phyloP scores from a whole-genome alignment of 2,329 filamentous ascomycete genomes.

The Daldinia sp. region DNA sequence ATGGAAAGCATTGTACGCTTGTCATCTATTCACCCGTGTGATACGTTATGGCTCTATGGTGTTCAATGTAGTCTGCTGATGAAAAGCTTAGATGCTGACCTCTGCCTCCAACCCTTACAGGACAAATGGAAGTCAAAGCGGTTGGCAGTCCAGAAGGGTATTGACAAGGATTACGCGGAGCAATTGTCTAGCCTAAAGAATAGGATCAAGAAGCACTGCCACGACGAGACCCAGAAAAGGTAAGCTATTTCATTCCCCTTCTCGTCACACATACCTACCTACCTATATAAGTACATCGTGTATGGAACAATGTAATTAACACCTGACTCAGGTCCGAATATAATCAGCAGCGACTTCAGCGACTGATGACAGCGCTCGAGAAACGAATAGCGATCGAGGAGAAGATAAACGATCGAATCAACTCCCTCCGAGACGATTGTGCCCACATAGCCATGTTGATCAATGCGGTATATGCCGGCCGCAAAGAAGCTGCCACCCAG shows the following conservation, averaged over 20 bases:
- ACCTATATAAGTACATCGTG: too few species aligned
- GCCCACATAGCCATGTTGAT: conserved; percentile 42
- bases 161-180: conserved; percentile 36
- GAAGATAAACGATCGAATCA: conserved; percentile 27
- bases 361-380: conserved; percentile 29
- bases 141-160: conserved; percentile 34
- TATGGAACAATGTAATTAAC: conserved; percentile 15
- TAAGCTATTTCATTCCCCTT: conserved; percentile 27
- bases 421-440: conserved; percentile 34
- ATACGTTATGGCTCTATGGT: background rate
- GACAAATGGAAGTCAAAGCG: conserved; percentile 43
- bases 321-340: conserved; percentile 21
- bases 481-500: conserved; percentile 30
- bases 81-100: conserved; percentile 27
- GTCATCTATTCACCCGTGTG: background rate
- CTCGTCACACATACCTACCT: background rate
- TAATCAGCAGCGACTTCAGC: conserved; percentile 25
- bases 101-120: conserved; percentile 26
- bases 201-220: conserved; percentile 38
- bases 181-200: conserved; percentile 33
- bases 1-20: conserved; percentile 47
- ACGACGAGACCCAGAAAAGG: conserved; percentile 39
- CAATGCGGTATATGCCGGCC: conserved; percentile 39
- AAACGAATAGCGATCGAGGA: conserved; percentile 35
- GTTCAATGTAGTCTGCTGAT: background rate